Evolutionary conservation across 805 yeast genomes (phyloP).

Genomic region (Barnettozyma siamensis): DNA sequence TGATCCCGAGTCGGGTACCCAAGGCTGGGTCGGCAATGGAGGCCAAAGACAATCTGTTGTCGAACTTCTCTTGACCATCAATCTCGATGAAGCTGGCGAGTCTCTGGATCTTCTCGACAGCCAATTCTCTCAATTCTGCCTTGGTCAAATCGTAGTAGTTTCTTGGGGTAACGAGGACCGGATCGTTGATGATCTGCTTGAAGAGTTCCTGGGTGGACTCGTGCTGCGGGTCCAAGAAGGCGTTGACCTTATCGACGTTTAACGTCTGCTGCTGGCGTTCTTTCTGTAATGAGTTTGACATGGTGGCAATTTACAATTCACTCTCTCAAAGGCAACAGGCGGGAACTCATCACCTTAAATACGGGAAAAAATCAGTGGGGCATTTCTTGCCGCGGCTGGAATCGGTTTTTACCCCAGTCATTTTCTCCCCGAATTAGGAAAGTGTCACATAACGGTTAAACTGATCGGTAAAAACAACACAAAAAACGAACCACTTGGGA

Average conservation of each 20-base stretch:
- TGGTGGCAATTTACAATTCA: not conserved
- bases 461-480: too few relatives aligned
- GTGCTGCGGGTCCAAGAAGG: conserved; percentile 48
- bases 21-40: conserved; percentile 73
- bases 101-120: conserved; percentile 57
- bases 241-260: conserved; percentile 42
- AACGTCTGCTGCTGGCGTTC: conserved; percentile 43
- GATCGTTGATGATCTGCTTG: conserved; percentile 63
- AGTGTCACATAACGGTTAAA: not conserved
- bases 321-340: too few relatives aligned
- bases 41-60: conserved; percentile 51
- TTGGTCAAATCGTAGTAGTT: conserved; percentile 54
- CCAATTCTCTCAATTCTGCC: conserved; percentile 49
- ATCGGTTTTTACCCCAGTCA: not conserved
- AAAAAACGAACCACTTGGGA: too few relatives aligned
- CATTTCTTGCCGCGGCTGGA: not conserved
- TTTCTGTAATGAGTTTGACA: conserved; percentile 24
- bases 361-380: not conserved
- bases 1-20: conserved; percentile 81
- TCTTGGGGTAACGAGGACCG: conserved; percentile 49
- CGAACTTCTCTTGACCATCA: conserved; percentile 36
- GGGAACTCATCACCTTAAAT: not conserved
- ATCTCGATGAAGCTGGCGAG: conserved; percentile 54
- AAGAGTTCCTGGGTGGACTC: conserved; percentile 43
- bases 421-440: not conserved